Base-by-base conservation (phyloP, 1,284 basidiomycete species). In the Paramarasmius palmivorus region DNA sequence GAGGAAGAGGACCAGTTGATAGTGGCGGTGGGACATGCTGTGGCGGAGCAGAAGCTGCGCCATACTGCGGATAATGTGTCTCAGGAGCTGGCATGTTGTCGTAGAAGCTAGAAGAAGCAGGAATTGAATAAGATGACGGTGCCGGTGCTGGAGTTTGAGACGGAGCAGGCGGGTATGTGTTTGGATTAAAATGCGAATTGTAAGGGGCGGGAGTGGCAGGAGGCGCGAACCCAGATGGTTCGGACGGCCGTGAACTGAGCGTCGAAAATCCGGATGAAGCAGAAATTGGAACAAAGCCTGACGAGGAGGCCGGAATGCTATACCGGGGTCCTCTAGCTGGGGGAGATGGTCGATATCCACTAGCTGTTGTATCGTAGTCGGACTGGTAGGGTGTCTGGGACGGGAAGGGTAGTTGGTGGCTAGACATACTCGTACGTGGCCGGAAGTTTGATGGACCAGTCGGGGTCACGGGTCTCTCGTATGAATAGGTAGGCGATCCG, bases 291-390 rank as follows among this genome's bases (percentile, higher is more conserved):
- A 81, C 69, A 61, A 89, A 90, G n/a, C 88, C 88, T 15, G 88
- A 87, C 0, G 86, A 82, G 15, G 82, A 71, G 1, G 80, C 64
- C 17, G 88, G 85, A 56, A 89, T 69, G 60, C 84, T 89, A 59
- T 85, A 82, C 51, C 88, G 74, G n/a, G 84, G 80, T 38, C 78
- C 79, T 53, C 78, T 76, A 49, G 63, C 67, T 53, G 73, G 66
- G 17, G 70, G 63, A 15, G 66, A 75, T 62, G 60, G 69, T 52
- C 65, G 74, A 59, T 70, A 58, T 19, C 68, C 57, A 22, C 73
- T 64, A 29, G 67, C 56, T 38, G 61, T 58, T n/a, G 69, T 61
- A 54, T 89, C 85, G 60, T 86, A 84, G n/a, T 73, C 71, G 39
- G 78, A 69, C 54, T 80, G 78, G 60, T 86, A 82, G 22, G 71